Evolutionary conservation across 2,329 filamentous ascomycete species (phyloP), one percentile per base, ranked within the genome.

Genomic region (Zymoseptoria ardabiliae): DNA sequence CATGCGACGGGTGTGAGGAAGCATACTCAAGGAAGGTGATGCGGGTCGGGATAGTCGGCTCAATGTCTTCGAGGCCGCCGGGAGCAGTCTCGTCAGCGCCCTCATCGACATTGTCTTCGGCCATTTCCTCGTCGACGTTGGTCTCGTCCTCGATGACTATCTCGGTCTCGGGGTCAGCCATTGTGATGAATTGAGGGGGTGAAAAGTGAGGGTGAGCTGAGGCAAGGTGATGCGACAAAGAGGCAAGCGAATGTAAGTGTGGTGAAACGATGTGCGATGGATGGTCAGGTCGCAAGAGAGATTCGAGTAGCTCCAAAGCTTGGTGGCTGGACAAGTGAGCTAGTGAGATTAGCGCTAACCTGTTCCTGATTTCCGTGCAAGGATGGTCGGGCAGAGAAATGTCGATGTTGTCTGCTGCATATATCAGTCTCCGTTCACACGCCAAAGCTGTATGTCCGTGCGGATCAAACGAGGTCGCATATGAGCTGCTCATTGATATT

Each of bases 51-150:
- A 72, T 54, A 7, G 67, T 75, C 1, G 76, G 73, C 70, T 79
- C 76, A 50, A 78, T 73, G 54, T 77, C 72, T 28, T 76, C 72
- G 51, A 79, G 66, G n/a, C 71, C 71, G 11, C 70, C 71, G 9
- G 70, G 64, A 19, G 69, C 68, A 21, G 71, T 72, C 61, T 74
- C 74, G 20, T 69, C 68, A 20, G 59, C 69, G 13, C 60, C 65
- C 25, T 61, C 67, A 51, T 70, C 67, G 19, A 66, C 62, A 54
- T 64, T 69, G 11, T 66, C 65, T 22, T 75, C 77, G 13, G 67
- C 75, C 79, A 83, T 79, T 55, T 82, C 81, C 28, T 82, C 71
- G 63, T 83, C 80, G 3, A 72, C 74, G 51, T 73, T 76, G 1
- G 72, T 61, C 53, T 68, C 70, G 41, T 66, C 69, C 56, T 70